These are phyloP conservation scores for Echium plantagineum DNA, from an alignment of 257 asterid species.

Conservation along the genomic window DNA sequence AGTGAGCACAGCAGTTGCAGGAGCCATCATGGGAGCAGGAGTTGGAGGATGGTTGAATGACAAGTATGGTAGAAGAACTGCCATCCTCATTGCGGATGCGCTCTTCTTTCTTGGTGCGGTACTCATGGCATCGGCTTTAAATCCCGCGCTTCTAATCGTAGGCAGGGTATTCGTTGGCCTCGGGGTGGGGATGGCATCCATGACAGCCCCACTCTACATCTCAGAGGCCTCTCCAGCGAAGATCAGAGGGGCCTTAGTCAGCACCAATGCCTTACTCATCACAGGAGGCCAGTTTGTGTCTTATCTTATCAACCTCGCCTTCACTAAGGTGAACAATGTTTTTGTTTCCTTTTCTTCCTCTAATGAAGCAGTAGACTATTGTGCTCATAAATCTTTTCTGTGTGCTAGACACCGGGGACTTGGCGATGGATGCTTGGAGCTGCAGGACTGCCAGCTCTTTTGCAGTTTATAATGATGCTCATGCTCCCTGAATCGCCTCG, in stretches of 20 bases:
- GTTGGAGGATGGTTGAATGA: slow-evolving; percentile 41
- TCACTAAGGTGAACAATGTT: slow-evolving; percentile 26
- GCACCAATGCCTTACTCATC: slow-evolving; percentile 35
- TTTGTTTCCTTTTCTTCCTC: no score
- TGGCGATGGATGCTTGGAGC: slow-evolving; percentile 59
- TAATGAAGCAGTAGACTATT: not conserved
- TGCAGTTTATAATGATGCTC: slow-evolving; percentile 29
- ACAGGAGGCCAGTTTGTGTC: slow-evolving; percentile 41
- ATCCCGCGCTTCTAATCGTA: slow-evolving; percentile 20
- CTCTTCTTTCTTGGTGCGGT: slow-evolving; percentile 36
- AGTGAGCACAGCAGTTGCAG: slow-evolving; percentile 45
- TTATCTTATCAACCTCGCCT: slow-evolving; percentile 36
- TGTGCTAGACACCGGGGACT: slow-evolving; percentile 31
- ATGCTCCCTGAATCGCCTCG: slow-evolving; percentile 37
- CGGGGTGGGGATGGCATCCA: slow-evolving; percentile 41
- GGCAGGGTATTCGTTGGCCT: slow-evolving; percentile 36
- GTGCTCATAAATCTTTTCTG: not conserved
- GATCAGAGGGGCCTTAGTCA: slow-evolving; percentile 39
- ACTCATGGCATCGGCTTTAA: slow-evolving; percentile 29
- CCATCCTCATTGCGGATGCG: slow-evolving; percentile 29
- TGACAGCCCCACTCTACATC: slow-evolving; percentile 39
- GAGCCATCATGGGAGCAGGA: slow-evolving; percentile 51
- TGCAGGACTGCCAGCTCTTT: slow-evolving; percentile 31
- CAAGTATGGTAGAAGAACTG: slow-evolving; percentile 25
- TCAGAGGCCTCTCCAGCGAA: slow-evolving; percentile 40